These are phyloP conservation scores for fission yeast (Schizosaccharomyces pombe) DNA, from an alignment of 805 yeast genomes.

Conservation along the genomic window ASM294v3 CU329670.1:291001-291500, in stretches of 20 bases:
- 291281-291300: conserved; percentile 21
- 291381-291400: no score
- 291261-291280: conserved; percentile 60
- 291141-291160: conserved; percentile 73
- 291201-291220: conserved; percentile 93
- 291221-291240: conserved; percentile 65
- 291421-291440: no score
- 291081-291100: conserved; percentile 65
- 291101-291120: conserved; percentile 88
- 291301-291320: no score
- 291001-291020: conserved; percentile 68
- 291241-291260: conserved; percentile 59
- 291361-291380: no score
- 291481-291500: no score
- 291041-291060: conserved; percentile 57
- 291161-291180: conserved; percentile 76
- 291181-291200: conserved; percentile 96
- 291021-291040: conserved; percentile 72
- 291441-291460: no score
- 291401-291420: no score
- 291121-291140: conserved; percentile 74
- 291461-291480: no score
- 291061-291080: conserved; percentile 45
- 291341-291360: background rate
- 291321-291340: background rate